Percentiles rank a stretch among this genome's conserved stretches.
Conservation (phyloP, 2,329 filamentous ascomycete species). For the Sclerotiophoma versabilis region DNA sequence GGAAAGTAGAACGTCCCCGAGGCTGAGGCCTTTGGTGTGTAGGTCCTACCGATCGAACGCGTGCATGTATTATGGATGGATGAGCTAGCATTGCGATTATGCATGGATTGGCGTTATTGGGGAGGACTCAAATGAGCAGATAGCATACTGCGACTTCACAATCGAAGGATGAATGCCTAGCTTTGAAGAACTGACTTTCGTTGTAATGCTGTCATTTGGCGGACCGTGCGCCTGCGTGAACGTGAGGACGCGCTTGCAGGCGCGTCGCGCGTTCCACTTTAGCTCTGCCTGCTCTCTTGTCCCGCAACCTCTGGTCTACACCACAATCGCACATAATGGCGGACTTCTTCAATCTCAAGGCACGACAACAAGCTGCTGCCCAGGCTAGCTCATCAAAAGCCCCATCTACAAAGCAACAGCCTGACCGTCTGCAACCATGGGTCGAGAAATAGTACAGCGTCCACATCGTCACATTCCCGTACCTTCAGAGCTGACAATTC, state of each 20-base stretch:
- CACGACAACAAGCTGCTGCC: slow-evolving; percentile 75
- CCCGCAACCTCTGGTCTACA: slow-evolving; percentile 16
- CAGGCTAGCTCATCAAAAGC: slow-evolving; percentile 75
- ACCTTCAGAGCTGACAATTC: slow-evolving; percentile 17
- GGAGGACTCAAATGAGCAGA: neutral
- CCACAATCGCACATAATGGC: slow-evolving; percentile 64
- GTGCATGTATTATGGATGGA: slow-evolving; percentile 4
- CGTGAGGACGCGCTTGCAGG: slow-evolving; percentile 40
- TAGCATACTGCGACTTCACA: slow-evolving; percentile 14
- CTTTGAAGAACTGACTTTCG: neutral
- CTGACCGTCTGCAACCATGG: slow-evolving; percentile 82
- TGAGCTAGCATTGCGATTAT: neutral
- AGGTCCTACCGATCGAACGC: slow-evolving; percentile 27
- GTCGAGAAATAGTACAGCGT: slow-evolving; percentile 91
- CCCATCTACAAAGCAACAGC: slow-evolving; percentile 67
- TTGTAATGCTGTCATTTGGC: slow-evolving; percentile 5
- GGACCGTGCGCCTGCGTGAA: slow-evolving; percentile 29
- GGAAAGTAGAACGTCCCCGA: slow-evolving; percentile 35
- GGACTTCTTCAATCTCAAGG: slow-evolving; percentile 95
- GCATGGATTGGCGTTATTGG: slow-evolving; percentile 17
- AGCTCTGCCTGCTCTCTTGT: slow-evolving; percentile 22
- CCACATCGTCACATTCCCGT: neutral
- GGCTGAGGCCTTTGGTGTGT: slow-evolving; percentile 25
- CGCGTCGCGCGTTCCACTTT: slow-evolving; percentile 41
- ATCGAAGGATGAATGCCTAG: neutral